Evolutionary conservation across 495 filamentous ascomycete genomes (phyloP).

Genomic region (Penicillium manginii): DNA sequence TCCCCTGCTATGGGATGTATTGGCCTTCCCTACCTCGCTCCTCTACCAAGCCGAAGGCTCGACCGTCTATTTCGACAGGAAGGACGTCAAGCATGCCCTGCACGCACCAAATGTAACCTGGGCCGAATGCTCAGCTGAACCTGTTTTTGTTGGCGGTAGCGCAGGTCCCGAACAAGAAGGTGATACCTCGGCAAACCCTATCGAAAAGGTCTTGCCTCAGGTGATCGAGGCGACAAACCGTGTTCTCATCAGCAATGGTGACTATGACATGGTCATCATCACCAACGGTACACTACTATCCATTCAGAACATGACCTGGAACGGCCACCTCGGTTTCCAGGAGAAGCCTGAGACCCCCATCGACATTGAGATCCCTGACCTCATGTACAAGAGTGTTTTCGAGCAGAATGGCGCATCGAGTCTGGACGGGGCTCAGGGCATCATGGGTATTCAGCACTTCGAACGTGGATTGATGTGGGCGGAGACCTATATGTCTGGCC

Average conservation of each 20-base stretch:
- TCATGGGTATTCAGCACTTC: slow-evolving; percentile 65
- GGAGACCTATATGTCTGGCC: slow-evolving; percentile 62
- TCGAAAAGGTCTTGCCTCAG: slow-evolving; percentile 56
- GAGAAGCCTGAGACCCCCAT: slow-evolving; percentile 40
- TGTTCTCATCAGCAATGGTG: slow-evolving; percentile 62
- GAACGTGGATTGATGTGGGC: slow-evolving; percentile 76
- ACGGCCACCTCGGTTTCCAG: slow-evolving; percentile 64
- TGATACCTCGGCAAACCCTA: slow-evolving; percentile 46
- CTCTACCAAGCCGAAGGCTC: slow-evolving; percentile 45
- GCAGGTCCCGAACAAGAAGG: slow-evolving; percentile 41
- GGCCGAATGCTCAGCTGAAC: slow-evolving; percentile 42
- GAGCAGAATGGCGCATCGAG: slow-evolving; percentile 30
- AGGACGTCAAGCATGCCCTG: slow-evolving; percentile 61
- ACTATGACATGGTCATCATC: slow-evolving; percentile 64
- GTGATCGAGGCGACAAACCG: slow-evolving; percentile 65
- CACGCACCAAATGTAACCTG: slow-evolving; percentile 56
- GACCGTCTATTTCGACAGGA: slow-evolving; percentile 59
- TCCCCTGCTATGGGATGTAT: slow-evolving; percentile 50
- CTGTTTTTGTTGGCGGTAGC: slow-evolving; percentile 49
- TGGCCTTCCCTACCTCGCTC: slow-evolving; percentile 49
- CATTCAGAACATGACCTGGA: slow-evolving; percentile 74
- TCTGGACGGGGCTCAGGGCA: slow-evolving; percentile 50
- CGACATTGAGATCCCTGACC: slow-evolving; percentile 41
- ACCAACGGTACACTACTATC: slow-evolving; percentile 64
- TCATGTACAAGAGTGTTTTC: slow-evolving; percentile 37